Conservation (phyloP, 805 yeast species). For the Candida nanaspora region DNA sequence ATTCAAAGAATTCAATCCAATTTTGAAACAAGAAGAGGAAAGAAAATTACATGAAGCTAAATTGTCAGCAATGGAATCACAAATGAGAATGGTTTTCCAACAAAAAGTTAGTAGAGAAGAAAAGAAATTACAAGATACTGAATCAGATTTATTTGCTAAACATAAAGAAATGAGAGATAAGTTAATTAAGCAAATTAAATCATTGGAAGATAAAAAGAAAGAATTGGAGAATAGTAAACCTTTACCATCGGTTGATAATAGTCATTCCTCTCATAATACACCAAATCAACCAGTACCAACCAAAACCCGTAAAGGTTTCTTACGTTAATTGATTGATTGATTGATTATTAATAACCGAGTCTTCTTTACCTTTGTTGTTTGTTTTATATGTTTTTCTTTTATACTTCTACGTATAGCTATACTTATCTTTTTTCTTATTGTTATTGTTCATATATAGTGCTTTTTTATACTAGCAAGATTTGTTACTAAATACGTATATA, state of each 20-base stretch:
- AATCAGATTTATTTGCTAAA: conserved; percentile 89
- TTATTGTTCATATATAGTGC: no score
- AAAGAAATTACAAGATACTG: conserved; percentile 92
- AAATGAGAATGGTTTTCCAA: conserved; percentile 94
- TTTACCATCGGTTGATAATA: conserved; percentile 5
- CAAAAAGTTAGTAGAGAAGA: conserved; percentile 96
- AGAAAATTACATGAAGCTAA: conserved; percentile 89
- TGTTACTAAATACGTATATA: no score
- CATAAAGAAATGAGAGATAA: conserved; percentile 98
- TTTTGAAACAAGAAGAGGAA: conserved; percentile 88
- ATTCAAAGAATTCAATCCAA: conserved; percentile 93
- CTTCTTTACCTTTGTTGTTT: no score
- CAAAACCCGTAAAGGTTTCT: conserved; percentile 73
- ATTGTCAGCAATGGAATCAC: conserved; percentile 87
- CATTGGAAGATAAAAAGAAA: conserved; percentile 84
- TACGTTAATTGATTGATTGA: conserved; percentile 47
- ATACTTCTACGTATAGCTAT: no score
- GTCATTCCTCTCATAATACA: conserved; percentile 41
- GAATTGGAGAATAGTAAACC: conserved; percentile 60
- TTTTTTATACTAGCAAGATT: no score
- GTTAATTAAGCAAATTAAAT: conserved; percentile 77
- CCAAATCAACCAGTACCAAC: conserved; percentile 30
- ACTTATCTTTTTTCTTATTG: no score
- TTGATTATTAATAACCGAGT: no score
- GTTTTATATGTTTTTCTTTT: no score